phyloP scores from a whole-genome alignment of 106 monocot species.

The Triglochin maritima region DNA sequence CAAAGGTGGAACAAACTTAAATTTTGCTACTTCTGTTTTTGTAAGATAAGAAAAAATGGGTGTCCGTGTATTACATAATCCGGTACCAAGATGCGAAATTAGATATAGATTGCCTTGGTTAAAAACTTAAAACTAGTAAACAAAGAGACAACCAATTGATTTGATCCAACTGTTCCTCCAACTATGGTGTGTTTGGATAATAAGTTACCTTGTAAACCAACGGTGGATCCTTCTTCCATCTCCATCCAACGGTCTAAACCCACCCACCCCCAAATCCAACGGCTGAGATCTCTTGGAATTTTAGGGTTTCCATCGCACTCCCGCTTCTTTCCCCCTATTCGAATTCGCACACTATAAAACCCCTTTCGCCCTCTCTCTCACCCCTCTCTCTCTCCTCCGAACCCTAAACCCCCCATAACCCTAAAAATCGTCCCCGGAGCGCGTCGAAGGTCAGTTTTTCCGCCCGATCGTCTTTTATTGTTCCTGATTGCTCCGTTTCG shows the following conservation, averaged over 20 bases:
- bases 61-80: too few species aligned
- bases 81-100: too few species aligned
- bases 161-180: too few species aligned
- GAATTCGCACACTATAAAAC: constrained; percentile 13
- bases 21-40: too few species aligned
- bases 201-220: background rate
- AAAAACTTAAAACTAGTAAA: too few species aligned
- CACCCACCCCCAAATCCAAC: background rate
- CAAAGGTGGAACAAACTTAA: too few species aligned
- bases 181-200: background rate
- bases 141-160: too few species aligned
- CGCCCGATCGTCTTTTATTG: background rate
- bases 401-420: background rate
- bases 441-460: background rate
- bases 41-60: too few species aligned
- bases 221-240: too few species aligned
- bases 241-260: background rate
- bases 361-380: background rate
- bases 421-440: background rate
- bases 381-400: background rate
- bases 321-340: constrained; percentile 22
- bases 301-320: constrained; percentile 32
- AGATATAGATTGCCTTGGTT: too few species aligned
- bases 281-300: background rate
- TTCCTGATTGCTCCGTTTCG: too few species aligned